These are phyloP conservation scores for Knufia petricola DNA, from an alignment of 2,329 filamentous ascomycete species.

Conservation along the genomic window DNA sequence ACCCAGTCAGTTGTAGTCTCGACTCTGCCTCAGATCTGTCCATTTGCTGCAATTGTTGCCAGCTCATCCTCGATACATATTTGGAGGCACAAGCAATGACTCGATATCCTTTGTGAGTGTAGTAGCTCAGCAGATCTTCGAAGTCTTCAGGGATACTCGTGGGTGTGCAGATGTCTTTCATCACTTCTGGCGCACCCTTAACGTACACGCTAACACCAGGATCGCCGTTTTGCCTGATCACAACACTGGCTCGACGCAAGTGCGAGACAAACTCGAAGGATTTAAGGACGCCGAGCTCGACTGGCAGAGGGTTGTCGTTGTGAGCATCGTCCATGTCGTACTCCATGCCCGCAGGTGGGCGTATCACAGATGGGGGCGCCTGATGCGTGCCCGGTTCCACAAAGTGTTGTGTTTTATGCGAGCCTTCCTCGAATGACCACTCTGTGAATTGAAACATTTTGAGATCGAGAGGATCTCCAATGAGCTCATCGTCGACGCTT, in stretches of 20 bases:
- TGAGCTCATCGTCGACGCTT: conserved; percentile 73
- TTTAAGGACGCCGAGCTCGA: conserved; percentile 84
- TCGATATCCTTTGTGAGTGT: conserved; percentile 91
- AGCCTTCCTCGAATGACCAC: conserved; percentile 87
- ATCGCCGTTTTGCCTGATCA: conserved; percentile 80
- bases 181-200: conserved; percentile 92
- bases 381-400: conserved; percentile 67
- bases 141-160: conserved; percentile 81
- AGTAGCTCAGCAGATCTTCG: conserved; percentile 76
- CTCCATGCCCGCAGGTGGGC: conserved; percentile 58
- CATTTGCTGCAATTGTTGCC: conserved; percentile 94
- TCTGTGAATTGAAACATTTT: conserved; percentile 98
- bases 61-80: conserved; percentile 76
- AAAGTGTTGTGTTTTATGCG: conserved; percentile 52
- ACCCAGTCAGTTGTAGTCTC: conserved; percentile 77
- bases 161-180: conserved; percentile 81
- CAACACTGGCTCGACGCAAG: conserved; percentile 79
- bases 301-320: conserved; percentile 30
- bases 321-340: conserved; percentile 45
- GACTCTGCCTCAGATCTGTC: conserved; percentile 75
- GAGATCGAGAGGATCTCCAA: conserved; percentile 87
- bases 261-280: conserved; percentile 94
- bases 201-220: conserved; percentile 81
- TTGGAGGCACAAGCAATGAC: conserved; percentile 93
- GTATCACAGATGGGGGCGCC: conserved; percentile 70